Conservation (phyloP, 2,329 filamentous ascomycete species). For the Bimuria novae-zelandiae region DNA sequence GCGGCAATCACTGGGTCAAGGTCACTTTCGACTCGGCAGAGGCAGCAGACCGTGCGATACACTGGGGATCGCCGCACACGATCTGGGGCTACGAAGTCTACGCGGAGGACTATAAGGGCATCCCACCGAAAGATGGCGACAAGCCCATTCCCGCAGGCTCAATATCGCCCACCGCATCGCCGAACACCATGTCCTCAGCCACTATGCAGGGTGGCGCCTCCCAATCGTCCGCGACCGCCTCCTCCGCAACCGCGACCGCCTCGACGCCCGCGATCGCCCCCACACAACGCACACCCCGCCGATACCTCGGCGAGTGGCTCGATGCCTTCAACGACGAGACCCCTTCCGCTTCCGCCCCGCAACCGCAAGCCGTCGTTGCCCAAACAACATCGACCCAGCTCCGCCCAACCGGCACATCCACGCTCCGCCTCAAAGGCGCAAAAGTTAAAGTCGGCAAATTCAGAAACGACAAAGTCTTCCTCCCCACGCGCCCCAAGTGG, state of each 20-base stretch:
- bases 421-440: constrained; percentile 40
- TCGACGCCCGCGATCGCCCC: constrained; percentile 26
- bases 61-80: constrained; percentile 50
- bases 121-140: constrained; percentile 50
- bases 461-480: constrained; percentile 52
- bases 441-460: constrained; percentile 46
- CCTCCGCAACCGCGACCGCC: constrained; percentile 48
- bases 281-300: constrained; percentile 31
- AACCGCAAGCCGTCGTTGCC: constrained; percentile 13
- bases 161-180: constrained; percentile 35
- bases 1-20: constrained; percentile 87
- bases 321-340: constrained; percentile 27
- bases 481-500: constrained; percentile 50
- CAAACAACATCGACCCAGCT: constrained; percentile 28
- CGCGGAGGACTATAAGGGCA: constrained; percentile 54
- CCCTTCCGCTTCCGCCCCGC: constrained; percentile 34
- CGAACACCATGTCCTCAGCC: constrained; percentile 40
- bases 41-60: constrained; percentile 54
- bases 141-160: constrained; percentile 47
- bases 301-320: constrained; percentile 29
- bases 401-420: constrained; percentile 27
- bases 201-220: constrained; percentile 32
- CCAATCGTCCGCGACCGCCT: constrained; percentile 45
- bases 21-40: constrained; percentile 57
- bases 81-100: constrained; percentile 55